Evolutionary conservation across 129 eudicot genomes (phyloP).

Genomic region (sunflower (Helianthus annuus)): DNA sequence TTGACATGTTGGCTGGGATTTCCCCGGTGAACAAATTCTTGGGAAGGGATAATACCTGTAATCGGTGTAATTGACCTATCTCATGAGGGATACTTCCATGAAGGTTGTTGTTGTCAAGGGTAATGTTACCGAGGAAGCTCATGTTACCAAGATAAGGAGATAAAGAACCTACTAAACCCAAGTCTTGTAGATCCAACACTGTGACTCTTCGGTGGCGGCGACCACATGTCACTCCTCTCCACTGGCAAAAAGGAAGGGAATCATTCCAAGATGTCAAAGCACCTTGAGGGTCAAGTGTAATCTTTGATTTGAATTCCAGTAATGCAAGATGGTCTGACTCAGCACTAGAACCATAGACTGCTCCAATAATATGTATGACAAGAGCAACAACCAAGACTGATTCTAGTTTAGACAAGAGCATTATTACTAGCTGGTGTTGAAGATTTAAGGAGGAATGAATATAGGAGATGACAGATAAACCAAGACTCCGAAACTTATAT

Average conservation of each 20-base stretch:
- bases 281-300: neutral
- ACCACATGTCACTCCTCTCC: slow-evolving; percentile 30
- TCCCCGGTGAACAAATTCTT: slow-evolving; percentile 13
- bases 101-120: slow-evolving; percentile 1
- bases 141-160: slow-evolving; percentile 37
- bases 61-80: neutral
- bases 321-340: neutral
- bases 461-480: too few species aligned
- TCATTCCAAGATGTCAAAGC: slow-evolving; percentile 18
- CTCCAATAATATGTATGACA: neutral
- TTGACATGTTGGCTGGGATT: slow-evolving; percentile 25
- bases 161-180: slow-evolving; percentile 18
- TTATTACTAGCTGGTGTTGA: neutral
- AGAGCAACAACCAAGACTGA: neutral
- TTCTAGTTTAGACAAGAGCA: neutral
- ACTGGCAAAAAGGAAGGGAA: slow-evolving; percentile 22
- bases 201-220: slow-evolving; percentile 28
- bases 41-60: neutral
- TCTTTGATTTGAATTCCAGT: neutral
- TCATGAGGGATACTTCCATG: slow-evolving; percentile 23
- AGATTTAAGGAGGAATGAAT: too few species aligned
- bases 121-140: slow-evolving; percentile 7
- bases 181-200: neutral
- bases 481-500: too few species aligned
- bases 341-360: neutral